Evolutionary conservation across 2,329 filamentous ascomycete species (phyloP).

Genomic region (Arthrinium puccinioides): DNA sequence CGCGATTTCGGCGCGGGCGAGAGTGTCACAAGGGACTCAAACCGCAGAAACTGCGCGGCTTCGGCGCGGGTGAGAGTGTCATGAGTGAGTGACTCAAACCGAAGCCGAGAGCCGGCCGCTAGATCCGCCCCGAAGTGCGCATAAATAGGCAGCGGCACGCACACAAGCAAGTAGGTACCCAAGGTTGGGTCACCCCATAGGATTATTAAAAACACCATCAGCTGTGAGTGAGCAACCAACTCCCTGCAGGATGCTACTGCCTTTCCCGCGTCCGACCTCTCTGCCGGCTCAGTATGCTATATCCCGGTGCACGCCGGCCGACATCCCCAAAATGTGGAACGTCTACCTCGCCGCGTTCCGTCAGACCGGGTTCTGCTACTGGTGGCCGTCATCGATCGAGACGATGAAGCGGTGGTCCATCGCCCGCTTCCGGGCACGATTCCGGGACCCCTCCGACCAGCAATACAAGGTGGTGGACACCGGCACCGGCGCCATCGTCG

Average conservation of each 20-base stretch:
- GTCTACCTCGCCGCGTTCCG: conserved; percentile 18
- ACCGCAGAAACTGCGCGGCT: too few species aligned
- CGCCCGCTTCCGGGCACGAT: conserved; percentile 15
- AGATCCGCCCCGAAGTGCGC: too few species aligned
- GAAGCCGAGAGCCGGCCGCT: too few species aligned
- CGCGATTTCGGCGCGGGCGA: too few species aligned
- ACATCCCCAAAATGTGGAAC: conserved; percentile 8
- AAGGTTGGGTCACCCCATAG: too few species aligned
- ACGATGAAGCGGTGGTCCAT: conserved; percentile 18
- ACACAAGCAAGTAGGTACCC: too few species aligned
- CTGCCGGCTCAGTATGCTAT: conserved; percentile 4
- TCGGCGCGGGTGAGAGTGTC: too few species aligned
- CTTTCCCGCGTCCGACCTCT: conserved; percentile 2
- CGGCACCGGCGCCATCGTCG: conserved; percentile 12
- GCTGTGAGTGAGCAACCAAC: too few species aligned
- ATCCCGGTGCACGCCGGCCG: conserved; percentile 6
- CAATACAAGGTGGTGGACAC: conserved; percentile 20
- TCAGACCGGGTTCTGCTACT: conserved; percentile 17
- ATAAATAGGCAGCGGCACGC: too few species aligned
- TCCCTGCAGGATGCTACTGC: background rate
- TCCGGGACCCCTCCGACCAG: conserved; percentile 15
- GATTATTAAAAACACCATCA: too few species aligned
- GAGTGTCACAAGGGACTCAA: too few species aligned
- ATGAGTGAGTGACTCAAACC: too few species aligned
- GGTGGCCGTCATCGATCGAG: conserved; percentile 15